Evolutionary conservation across 192 early-diverging fungal species (phyloP).

Genomic region (Obelidium mucronatum): DNA sequence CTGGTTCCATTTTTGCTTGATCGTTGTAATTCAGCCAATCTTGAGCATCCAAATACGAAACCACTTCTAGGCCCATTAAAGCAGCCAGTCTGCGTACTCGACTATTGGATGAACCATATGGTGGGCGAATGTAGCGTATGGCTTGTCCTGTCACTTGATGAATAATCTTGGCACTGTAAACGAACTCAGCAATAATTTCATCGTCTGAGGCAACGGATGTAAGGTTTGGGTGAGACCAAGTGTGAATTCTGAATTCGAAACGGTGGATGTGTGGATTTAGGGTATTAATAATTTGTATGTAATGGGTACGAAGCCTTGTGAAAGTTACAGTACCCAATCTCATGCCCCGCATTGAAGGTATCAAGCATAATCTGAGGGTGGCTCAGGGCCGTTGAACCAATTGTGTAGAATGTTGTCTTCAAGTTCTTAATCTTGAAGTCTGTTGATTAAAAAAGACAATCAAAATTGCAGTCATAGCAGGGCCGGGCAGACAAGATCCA

Average conservation of each 20-base stretch:
- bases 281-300: too few relatives aligned
- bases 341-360: constrained; percentile 55
- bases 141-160: constrained; percentile 35
- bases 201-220: constrained; percentile 70
- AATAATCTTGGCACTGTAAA: constrained; percentile 63
- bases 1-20: not conserved
- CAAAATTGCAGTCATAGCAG: too few relatives aligned
- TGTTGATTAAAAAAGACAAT: not conserved
- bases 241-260: constrained; percentile 53
- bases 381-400: constrained; percentile 54
- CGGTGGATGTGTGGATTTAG: too few relatives aligned
- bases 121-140: constrained; percentile 52
- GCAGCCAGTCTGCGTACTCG: not conserved
- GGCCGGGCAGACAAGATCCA: too few relatives aligned
- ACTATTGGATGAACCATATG: not conserved
- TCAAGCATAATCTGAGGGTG: constrained; percentile 54
- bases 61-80: not conserved
- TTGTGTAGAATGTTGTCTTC: constrained; percentile 53
- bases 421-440: not conserved
- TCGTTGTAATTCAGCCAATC: constrained; percentile 3
- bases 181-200: constrained; percentile 73
- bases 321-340: constrained; percentile 39
- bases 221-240: constrained; percentile 63
- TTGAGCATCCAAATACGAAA: not conserved
- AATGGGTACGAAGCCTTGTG: too few relatives aligned